phyloP scores from a whole-genome alignment of 192 early-diverging fungal genomes.

The Cladochytrium replicatum region DNA sequence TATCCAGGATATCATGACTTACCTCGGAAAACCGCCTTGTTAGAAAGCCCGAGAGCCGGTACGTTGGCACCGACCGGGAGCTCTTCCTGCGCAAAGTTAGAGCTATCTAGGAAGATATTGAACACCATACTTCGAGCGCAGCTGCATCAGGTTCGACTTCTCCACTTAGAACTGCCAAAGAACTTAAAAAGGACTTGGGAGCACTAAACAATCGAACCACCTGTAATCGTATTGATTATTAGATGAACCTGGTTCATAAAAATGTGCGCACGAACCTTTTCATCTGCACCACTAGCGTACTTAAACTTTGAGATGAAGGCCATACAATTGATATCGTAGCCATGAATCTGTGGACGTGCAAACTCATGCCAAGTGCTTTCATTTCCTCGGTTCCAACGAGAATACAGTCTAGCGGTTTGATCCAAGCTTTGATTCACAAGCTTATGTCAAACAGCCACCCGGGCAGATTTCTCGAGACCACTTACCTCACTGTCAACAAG shows the following conservation, averaged over 20 bases:
- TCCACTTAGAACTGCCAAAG: conserved; percentile 43
- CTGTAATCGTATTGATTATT: conserved; percentile 10
- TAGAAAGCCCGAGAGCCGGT: conserved; percentile 88
- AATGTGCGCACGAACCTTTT: conserved; percentile 53
- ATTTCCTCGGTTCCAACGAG: conserved; percentile 47
- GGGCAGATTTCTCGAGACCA: not conserved
- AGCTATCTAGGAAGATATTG: too few species aligned
- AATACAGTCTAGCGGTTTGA: conserved; percentile 79
- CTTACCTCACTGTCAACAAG: conserved; percentile 60
- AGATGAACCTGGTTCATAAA: not conserved
- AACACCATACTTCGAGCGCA: not conserved
- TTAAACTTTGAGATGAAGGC: conserved; percentile 61
- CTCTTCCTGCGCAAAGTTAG: conserved; percentile 8
- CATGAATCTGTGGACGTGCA: conserved; percentile 91
- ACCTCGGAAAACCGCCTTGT: conserved; percentile 66
- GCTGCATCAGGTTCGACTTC: conserved; percentile 16
- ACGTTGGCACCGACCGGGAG: conserved; percentile 68
- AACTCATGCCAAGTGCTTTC: conserved; percentile 76
- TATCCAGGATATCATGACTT: conserved; percentile 8
- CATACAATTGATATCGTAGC: conserved; percentile 84
- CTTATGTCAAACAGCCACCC: not conserved
- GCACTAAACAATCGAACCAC: conserved; percentile 83
- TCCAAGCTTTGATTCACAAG: conserved; percentile 48
- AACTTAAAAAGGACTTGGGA: conserved; percentile 63
- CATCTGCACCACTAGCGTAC: conserved; percentile 86